Conservation (phyloP, 1,284 basidiomycete genomes). For the Rhodotorula sp. region DNA sequence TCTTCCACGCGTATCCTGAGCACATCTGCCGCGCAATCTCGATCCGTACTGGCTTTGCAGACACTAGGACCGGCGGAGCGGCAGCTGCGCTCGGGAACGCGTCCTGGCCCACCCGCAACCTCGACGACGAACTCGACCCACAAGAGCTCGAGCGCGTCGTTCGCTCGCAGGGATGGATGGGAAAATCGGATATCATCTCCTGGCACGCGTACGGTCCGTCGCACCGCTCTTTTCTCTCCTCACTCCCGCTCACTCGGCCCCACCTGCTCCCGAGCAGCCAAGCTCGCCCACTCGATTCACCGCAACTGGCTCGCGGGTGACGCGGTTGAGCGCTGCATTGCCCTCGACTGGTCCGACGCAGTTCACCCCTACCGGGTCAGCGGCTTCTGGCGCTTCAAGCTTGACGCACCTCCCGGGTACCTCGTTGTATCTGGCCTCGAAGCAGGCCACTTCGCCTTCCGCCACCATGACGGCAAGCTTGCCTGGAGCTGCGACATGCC, state of each 20-base stretch:
- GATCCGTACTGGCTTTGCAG: conserved; percentile 9
- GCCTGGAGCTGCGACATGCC: neutral
- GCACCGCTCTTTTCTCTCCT: neutral
- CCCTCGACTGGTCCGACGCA: neutral
- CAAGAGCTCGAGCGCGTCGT: conserved; percentile 2
- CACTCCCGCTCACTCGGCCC: neutral
- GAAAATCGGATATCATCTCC: neutral
- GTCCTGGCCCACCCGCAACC: neutral
- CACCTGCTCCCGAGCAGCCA: neutral
- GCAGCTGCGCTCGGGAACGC: neutral
- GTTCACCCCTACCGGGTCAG: neutral
- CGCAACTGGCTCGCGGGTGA: conserved; percentile 17
- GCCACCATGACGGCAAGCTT: neutral
- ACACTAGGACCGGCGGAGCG: conserved; percentile 7
- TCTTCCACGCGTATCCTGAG: neutral
- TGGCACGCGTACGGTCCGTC: conserved; percentile 13
- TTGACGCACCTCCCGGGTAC: conserved; percentile 4
- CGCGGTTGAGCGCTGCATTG: neutral
- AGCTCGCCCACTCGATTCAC: neutral
- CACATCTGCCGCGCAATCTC: conserved; percentile 16
- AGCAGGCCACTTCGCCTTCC: conserved; percentile 10
- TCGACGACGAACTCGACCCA: neutral
- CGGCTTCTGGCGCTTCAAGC: conserved; percentile 27
- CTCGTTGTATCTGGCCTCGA: conserved; percentile 12
- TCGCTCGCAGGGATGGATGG: neutral